These are phyloP conservation scores for Trametes cingulata DNA, from an alignment of 768 basidiomycete genomes.

Conservation along the genomic window DNA sequence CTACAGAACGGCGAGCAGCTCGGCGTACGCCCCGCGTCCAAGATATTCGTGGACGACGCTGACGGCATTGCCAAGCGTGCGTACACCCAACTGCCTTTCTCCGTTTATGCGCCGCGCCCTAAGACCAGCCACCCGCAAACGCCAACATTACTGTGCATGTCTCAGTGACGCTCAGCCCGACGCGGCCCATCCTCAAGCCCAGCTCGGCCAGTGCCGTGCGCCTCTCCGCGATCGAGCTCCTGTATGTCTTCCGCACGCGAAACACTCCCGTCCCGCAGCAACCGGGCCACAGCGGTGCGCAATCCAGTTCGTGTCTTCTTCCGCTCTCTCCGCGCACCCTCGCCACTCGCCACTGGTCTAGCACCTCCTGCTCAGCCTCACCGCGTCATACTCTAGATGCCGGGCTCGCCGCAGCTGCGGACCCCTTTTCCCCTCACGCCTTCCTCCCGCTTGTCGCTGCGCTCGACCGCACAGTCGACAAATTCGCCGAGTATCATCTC, in stretches of 20 bases:
- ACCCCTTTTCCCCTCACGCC: conserved; percentile 56
- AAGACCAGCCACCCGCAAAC: not conserved
- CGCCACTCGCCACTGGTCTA: not conserved
- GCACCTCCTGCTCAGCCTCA: not conserved
- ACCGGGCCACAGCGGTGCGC: not conserved
- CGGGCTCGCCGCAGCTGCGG: conserved; percentile 24
- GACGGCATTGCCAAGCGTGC: conserved; percentile 45
- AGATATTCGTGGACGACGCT: conserved; percentile 46
- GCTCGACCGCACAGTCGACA: conserved; percentile 52
- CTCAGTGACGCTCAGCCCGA: conserved; percentile 44
- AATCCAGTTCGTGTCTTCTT: not conserved
- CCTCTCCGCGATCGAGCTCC: conserved; percentile 41
- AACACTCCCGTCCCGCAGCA: not conserved
- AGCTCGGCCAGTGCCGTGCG: conserved; percentile 32
- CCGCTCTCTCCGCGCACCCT: not conserved
- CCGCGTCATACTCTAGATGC: conserved; percentile 3
- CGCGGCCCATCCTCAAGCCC: conserved; percentile 34
- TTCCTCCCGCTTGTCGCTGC: conserved; percentile 55
- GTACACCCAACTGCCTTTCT: conserved; percentile 10
- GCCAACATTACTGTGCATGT: not conserved
- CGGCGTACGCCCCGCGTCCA: conserved; percentile 60
- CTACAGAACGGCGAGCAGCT: conserved; percentile 67
- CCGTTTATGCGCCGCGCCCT: conserved; percentile 10
- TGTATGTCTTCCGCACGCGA: conserved; percentile 41
- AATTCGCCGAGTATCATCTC: conserved; percentile 58